A percentile compares a stretch with the other conserved stretches of the same genome.
phyloP scores from a whole-genome alignment of 2,329 filamentous ascomycete genomes.

The Calycina herbarum region DNA sequence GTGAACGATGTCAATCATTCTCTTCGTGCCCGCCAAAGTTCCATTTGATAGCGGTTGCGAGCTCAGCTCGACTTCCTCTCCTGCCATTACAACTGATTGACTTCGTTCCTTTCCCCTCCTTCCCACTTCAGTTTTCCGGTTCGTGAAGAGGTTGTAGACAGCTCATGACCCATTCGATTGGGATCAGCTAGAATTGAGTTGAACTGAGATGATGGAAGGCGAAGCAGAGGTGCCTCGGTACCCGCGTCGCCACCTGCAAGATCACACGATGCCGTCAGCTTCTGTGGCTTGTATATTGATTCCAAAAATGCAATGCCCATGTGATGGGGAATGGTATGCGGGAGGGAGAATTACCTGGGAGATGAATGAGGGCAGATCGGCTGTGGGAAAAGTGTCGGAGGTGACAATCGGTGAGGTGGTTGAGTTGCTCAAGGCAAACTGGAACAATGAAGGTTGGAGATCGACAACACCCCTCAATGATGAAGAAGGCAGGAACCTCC shows the following conservation, averaged over 20 bases:
- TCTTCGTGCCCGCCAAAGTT: conserved; percentile 13
- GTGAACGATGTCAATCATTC: conserved; percentile 35
- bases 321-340: conserved; percentile 18
- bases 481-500: neutral
- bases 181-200: conserved; percentile 23
- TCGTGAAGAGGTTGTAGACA: conserved; percentile 26
- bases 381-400: neutral
- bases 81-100: conserved; percentile 36
- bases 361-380: neutral
- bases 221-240: conserved; percentile 29
- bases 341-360: neutral
- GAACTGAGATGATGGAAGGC: conserved; percentile 14
- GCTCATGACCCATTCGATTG: conserved; percentile 35
- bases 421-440: neutral
- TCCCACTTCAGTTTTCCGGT: conserved; percentile 35
- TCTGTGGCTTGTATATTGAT: conserved; percentile 26
- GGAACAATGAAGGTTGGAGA: neutral
- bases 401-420: neutral
- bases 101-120: conserved; percentile 27
- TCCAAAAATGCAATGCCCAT: conserved; percentile 20
- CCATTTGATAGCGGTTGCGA: conserved; percentile 24
- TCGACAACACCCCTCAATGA: conserved; percentile 2
- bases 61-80: conserved; percentile 29
- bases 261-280: conserved; percentile 32
- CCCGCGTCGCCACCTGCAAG: conserved; percentile 30